Evolutionary conservation across 192 early-diverging fungal species (phyloP).

Genomic region (Pilobolus umbonatus): DNA sequence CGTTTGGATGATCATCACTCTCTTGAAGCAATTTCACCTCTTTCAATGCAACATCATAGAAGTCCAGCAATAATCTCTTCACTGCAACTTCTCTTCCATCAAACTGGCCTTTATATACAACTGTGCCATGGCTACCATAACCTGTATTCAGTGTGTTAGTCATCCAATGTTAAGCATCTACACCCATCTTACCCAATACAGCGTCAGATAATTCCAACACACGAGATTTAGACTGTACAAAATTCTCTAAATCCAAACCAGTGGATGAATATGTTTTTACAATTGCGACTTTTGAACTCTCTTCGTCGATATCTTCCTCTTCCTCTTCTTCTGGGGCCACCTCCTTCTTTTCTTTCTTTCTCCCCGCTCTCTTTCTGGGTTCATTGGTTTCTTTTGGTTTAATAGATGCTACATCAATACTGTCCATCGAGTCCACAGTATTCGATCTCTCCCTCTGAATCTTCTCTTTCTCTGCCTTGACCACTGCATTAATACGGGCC

Average conservation of each 20-base stretch:
- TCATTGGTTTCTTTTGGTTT: constrained; percentile 1
- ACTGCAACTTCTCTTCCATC: constrained; percentile 90
- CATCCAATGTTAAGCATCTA: neutral
- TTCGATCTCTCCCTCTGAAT: neutral
- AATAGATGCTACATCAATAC: neutral
- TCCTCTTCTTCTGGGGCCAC: neutral
- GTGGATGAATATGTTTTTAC: neutral
- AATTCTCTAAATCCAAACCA: constrained; percentile 16
- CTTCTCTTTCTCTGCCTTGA: constrained; percentile 1
- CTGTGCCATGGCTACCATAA: constrained; percentile 94
- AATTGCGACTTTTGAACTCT: neutral
- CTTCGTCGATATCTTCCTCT: neutral
- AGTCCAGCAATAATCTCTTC: constrained; percentile 89
- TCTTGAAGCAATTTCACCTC: constrained; percentile 91
- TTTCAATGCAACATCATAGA: constrained; percentile 93
- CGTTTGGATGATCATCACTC: constrained; percentile 93
- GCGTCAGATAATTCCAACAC: constrained; percentile 23
- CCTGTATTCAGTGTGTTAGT: constrained; percentile 45
- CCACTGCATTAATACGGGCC: neutral
- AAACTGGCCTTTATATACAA: constrained; percentile 92
- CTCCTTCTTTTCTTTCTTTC: neutral
- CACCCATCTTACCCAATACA: constrained; percentile 18
- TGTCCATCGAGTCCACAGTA: neutral
- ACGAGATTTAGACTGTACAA: constrained; percentile 7
- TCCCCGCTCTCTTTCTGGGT: neutral